Base-by-base conservation (phyloP, 2,329 filamentous ascomycete genomes). In the Colletotrichum shisoi region DNA sequence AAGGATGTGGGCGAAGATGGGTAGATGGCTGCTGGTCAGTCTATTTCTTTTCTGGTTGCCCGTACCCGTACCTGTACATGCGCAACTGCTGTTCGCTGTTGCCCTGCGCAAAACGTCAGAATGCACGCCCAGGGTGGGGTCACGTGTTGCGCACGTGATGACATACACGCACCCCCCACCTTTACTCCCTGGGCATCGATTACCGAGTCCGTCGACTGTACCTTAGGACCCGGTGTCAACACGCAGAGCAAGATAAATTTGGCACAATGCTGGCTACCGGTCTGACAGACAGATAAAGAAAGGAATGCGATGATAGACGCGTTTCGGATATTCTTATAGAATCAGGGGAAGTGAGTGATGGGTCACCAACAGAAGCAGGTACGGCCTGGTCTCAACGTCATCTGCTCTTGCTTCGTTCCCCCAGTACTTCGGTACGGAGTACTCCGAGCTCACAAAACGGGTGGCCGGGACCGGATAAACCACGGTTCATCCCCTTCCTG, bases 401-500 rank as follows among this genome's bases (percentile, higher is more conserved):
- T 65, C 49, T 21, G 64, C 60, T 48, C 57, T 51, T 61, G 44
- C 48, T 37, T 61, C 31, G 27, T 40, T 31, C 12, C 17, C 21
- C 42, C 57, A 2, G 31, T 34, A 9, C 31, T 34, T 34, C 57
- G 53, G 64, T 56, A n/a, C n/a, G n/a, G n/a, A n/a, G n/a, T n/a
- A 58, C 61, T 67, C 37, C 40, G 15, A 58, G n/a, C 42, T 15
- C 4, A 5, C 40, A 67, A 62, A 65, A 64, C 61, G 65, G 49
- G 65, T 65, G 61, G 65, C 65, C 65, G 54, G 54, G 37, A 60
- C 54, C 65, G 61, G 65, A 64, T 45, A 68, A 68, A 68, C 65
- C 54, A 62, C 61, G 65, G 65, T 12, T 37, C n/a, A 9, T 21
- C 8, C 42, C 53, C 13, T 12, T 39, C 27, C 17, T 1, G 61